These are phyloP conservation scores for Dillenia turbinata DNA, from an alignment of 164 flowering plant genomes.

Conservation along the genomic window DNA sequence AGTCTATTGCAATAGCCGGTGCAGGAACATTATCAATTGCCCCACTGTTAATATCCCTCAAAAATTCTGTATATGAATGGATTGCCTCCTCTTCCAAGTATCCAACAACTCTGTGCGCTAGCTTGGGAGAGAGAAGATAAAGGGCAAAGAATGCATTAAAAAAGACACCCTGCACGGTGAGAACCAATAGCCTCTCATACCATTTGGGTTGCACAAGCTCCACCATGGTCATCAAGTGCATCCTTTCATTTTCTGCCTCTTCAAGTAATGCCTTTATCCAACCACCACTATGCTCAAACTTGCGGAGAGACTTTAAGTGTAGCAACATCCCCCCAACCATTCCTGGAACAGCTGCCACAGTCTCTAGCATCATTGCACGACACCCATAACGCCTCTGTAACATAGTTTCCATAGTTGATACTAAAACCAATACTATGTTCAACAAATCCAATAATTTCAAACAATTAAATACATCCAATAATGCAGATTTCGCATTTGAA, in stretches of 20 bases:
- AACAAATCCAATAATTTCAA: no score
- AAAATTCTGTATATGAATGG: conserved; percentile 78
- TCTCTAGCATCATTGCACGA: conserved; percentile 93
- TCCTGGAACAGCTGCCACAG: conserved; percentile 95
- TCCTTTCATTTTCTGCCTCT: conserved; percentile 93
- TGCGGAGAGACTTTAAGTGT: conserved; percentile 75
- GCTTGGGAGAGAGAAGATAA: conserved; percentile 70
- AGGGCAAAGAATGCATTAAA: conserved; percentile 70
- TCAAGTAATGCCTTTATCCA: conserved; percentile 92
- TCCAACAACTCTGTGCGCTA: conserved; percentile 80
- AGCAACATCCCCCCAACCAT: conserved; percentile 93
- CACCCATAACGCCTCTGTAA: conserved; percentile 87
- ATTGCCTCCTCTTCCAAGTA: conserved; percentile 89
- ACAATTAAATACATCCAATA: no score
- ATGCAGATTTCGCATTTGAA: neutral
- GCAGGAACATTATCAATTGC: conserved; percentile 66
- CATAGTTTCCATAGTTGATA: conserved; percentile 1
- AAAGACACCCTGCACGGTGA: conserved; percentile 75
- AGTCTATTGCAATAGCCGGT: conserved; percentile 90
- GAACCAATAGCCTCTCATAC: conserved; percentile 73
- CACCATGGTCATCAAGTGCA: conserved; percentile 91
- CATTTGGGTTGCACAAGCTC: conserved; percentile 83
- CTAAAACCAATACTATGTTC: neutral
- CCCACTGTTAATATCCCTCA: conserved; percentile 70
- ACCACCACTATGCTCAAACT: conserved; percentile 79